Evolutionary conservation across 257 asterid species (phyloP).

Genomic region (Capsicum chinense): DNA sequence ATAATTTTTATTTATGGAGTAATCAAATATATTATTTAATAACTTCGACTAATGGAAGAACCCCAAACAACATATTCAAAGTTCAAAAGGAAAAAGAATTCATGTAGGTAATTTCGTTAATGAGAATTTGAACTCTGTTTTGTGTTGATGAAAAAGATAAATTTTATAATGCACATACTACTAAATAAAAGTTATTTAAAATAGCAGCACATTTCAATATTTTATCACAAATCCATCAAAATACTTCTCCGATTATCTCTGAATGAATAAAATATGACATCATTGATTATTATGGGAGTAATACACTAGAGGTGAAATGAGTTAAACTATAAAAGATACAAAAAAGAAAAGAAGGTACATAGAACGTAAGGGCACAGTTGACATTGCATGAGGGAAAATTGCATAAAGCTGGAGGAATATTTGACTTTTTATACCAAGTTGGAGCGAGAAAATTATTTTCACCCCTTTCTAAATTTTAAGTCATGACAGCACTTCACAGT

Average conservation of each 20-base stretch:
- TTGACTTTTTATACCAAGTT: background rate
- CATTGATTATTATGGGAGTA: background rate
- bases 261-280: background rate
- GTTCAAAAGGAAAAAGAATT: background rate
- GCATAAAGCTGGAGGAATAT: background rate
- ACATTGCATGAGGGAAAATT: background rate
- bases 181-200: background rate
- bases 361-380: background rate
- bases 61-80: background rate
- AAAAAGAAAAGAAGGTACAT: background rate
- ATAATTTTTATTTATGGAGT: constrained; percentile 8
- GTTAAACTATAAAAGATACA: background rate
- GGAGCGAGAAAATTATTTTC: background rate
- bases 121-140: background rate
- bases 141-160: background rate
- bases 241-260: background rate
- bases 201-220: background rate
- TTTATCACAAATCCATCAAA: background rate
- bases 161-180: background rate
- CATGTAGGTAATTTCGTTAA: background rate
- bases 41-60: background rate
- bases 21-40: background rate
- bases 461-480: background rate
- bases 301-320: background rate
- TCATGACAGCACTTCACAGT: background rate